Conservation (phyloP, 495 filamentous ascomycete species). For the Entonaema liquescens region DNA sequence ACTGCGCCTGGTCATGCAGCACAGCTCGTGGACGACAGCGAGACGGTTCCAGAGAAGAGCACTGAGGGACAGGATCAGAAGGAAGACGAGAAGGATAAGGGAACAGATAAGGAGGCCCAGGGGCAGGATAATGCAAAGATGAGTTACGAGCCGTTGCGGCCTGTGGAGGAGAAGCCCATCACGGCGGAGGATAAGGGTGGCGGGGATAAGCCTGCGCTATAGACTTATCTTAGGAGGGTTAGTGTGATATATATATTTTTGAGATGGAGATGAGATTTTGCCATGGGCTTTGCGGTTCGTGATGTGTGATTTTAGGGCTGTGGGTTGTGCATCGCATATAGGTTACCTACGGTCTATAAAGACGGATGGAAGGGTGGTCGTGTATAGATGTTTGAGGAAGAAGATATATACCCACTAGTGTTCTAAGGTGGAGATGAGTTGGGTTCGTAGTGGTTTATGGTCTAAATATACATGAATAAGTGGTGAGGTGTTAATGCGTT, state of each 20-base stretch:
- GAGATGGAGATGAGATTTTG: neutral
- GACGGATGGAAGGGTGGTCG: neutral
- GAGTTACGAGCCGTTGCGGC: conserved; percentile 19
- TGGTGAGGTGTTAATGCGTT: neutral
- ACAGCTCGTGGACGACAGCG: conserved; percentile 17
- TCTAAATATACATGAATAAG: neutral
- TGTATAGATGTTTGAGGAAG: neutral
- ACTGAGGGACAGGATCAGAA: neutral
- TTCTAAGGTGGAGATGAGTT: neutral
- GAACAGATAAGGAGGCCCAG: neutral
- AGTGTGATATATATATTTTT: neutral
- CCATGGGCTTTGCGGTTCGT: neutral
- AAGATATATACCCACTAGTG: neutral
- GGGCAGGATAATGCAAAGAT: neutral
- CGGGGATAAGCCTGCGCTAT: conserved; percentile 1
- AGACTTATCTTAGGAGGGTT: neutral
- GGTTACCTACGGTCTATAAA: neutral
- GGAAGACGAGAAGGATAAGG: neutral
- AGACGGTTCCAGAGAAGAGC: neutral
- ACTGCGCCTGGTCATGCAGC: conserved; percentile 15
- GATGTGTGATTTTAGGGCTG: neutral
- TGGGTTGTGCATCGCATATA: neutral
- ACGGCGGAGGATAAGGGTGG: conserved; percentile 9
- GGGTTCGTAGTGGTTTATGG: neutral
- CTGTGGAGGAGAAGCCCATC: conserved; percentile 8